phyloP scores from a whole-genome alignment of 768 basidiomycete species.

The Panellus pusillus region DNA sequence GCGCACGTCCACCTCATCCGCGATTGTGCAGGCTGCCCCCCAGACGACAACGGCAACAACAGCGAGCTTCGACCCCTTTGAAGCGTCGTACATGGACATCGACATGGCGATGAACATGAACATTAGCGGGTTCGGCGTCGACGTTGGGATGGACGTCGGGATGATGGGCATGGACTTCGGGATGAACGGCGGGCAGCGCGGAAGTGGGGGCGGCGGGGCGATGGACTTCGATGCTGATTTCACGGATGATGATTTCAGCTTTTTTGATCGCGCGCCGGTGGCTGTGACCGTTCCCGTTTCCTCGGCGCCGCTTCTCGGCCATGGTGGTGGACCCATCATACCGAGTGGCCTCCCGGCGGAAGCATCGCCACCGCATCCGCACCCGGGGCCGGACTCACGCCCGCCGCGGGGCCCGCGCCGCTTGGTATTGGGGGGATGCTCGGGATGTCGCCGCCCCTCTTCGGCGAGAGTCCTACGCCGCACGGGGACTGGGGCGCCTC shows the following conservation, averaged over 20 bases:
- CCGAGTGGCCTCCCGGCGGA: no score
- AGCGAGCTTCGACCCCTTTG: conserved; percentile 44
- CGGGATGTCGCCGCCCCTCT: conserved; percentile 26
- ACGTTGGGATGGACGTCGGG: conserved; percentile 35
- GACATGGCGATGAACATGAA: conserved; percentile 47
- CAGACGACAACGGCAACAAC: conserved; percentile 1
- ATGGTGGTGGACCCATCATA: background rate
- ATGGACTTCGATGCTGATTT: conserved; percentile 63
- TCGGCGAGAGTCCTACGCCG: conserved; percentile 25
- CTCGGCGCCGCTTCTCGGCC: background rate
- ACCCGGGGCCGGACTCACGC: conserved; percentile 28
- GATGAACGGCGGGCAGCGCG: conserved; percentile 23
- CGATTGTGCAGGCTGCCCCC: conserved; percentile 20
- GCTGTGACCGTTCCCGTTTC: conserved; percentile 4
- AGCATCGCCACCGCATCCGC: background rate
- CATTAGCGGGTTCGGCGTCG: conserved; percentile 28
- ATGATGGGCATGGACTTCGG: conserved; percentile 31
- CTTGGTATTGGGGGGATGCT: conserved; percentile 27
- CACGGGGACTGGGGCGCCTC: conserved; percentile 10
- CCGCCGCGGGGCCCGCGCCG: conserved; percentile 33
- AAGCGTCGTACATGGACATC: conserved; percentile 44
- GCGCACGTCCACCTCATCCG: conserved; percentile 18
- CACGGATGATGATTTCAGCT: conserved; percentile 88
- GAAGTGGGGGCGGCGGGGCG: conserved; percentile 5
- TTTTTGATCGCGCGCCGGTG: conserved; percentile 66